Evolutionary conservation across 257 asterid species (phyloP), one percentile per base, ranked within the genome.

Genomic region (Jacaranda mimosifolia): DNA sequence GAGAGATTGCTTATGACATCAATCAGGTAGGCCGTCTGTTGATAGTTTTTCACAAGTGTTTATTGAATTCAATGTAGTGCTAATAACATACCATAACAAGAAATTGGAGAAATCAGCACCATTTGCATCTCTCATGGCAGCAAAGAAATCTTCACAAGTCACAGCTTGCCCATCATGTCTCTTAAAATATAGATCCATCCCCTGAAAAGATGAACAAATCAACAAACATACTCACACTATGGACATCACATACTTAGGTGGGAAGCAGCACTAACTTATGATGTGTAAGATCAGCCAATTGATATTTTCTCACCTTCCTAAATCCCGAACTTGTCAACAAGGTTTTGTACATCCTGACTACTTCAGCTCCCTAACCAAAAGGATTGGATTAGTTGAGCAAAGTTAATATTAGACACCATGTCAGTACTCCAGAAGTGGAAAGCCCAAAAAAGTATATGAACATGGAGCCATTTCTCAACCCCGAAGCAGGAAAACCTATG

Each of bases 51-150:
- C 32, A 42, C 46, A 42, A 42, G 46, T 42, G 46, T 56, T 11
- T 17, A 65, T 59, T 63, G 19, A 70, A 71, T 67, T 43, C 14
- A 85, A 64, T 66, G 86, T 70, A 63, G 72, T 66, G 3, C 68
- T 35, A 39, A 63, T 10, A 63, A 40, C 82, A 45, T 85, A 96
- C 99, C 98, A 96, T 74, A 84, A 79, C 86, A 96, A 87, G 85
- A 96, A 96, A 83, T 91, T 96, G 78, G 94, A 59, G 60, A 93
- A 89, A 75, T 96, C 96, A 49, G 87, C 96, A 84, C 82, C 90
- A 77, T 96, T 96, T 63, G 98, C 99, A 90, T 93, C 99, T 81
- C 96, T 86, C 99, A 96, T 96, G 73, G 99, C 97, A 65, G 98
- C 97, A 82, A 83, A 90, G 79, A 92, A 89, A 73, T 92, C 95